Conservation (phyloP, 2,329 filamentous ascomycete species). For the Blumeriella jaapii region DNA sequence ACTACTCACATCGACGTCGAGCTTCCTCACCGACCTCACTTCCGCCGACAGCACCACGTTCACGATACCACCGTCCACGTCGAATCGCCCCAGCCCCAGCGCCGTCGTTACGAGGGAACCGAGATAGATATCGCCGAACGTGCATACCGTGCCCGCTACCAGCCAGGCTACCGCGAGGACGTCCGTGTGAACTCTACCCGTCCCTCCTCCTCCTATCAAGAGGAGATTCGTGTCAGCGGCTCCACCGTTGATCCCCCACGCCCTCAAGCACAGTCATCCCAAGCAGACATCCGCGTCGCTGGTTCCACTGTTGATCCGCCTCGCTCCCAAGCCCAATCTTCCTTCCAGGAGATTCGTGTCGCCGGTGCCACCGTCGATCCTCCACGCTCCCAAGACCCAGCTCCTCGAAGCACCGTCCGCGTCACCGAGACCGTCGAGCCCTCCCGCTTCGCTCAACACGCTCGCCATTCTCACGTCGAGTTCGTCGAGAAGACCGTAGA, state of each 20-base stretch:
- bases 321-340: constrained; percentile 28
- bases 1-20: constrained; percentile 33
- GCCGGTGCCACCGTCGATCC: constrained; percentile 28
- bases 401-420: constrained; percentile 13
- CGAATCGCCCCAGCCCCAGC: constrained; percentile 15
- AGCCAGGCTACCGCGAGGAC: constrained; percentile 35
- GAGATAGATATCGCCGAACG: constrained; percentile 52
- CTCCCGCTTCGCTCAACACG: constrained; percentile 22
- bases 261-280: constrained; percentile 28
- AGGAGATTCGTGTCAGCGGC: constrained; percentile 17
- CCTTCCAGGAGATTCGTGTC: constrained; percentile 20
- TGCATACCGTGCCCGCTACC: constrained; percentile 52
- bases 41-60: constrained; percentile 25
- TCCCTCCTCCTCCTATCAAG: constrained; percentile 27
- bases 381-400: constrained; percentile 25
- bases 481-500: constrained; percentile 27
- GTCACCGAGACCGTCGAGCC: constrained; percentile 27
- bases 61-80: constrained; percentile 16
- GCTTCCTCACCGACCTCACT: constrained; percentile 26
- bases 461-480: constrained; percentile 10
- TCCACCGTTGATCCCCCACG: constrained; percentile 31
- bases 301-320: constrained; percentile 54
- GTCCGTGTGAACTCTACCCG: constrained; percentile 36
- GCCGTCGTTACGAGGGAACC: constrained; percentile 21
- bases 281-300: constrained; percentile 22